Base-by-base conservation (phyloP, 306 rosid species). In the Acacia melanoxylon region DNA sequence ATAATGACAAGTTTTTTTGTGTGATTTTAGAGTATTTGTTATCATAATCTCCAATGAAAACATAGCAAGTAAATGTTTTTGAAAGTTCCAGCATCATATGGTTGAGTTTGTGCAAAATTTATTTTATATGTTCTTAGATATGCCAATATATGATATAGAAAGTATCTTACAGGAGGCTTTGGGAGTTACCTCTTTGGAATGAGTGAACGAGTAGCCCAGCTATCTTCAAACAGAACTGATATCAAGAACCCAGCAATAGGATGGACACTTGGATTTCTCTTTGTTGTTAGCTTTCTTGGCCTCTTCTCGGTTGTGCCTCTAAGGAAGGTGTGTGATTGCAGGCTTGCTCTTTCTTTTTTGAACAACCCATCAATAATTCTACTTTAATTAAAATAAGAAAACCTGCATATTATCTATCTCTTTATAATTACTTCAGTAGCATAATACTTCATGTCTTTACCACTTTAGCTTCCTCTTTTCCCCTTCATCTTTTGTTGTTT, bases 291-390 rank as follows among this genome's bases (percentile, higher is more conserved):
- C 84, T 88, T 88, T 81, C 86, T 88, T 49, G 91, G 91, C 2
- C 91, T 88, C 69, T 86, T 88, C 79, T 83, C 91, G 16, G 91
- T 88, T 84, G 89, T 86, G 65, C 89, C 91, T 78, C 84, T 88
- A 9, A 19, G 91, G 73, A 88, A 83, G 89, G 91, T 88, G 48
- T 88, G 56, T 74, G 72, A 2, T 46, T 46, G 27, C 75, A 65
- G 81, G 44, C 69, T 78, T 22, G 58, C 8, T 37, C 29, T 75
- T 69, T 78, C 65, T 22, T 75, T 41, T 27, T 20, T 63, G 13
- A 51, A 41, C 4, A 59, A 17, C 74, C 29, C 70, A 69, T 70
- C 78, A 63, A 63, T 29, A 63, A 63, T 63, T 31, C 12, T 14
- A 63, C 19, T 27, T 3, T 10, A 61, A 62, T 27, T 62, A 62